Conservation (phyloP, 2,329 filamentous ascomycete genomes). For the Paramyrothecium roridum region DNA sequence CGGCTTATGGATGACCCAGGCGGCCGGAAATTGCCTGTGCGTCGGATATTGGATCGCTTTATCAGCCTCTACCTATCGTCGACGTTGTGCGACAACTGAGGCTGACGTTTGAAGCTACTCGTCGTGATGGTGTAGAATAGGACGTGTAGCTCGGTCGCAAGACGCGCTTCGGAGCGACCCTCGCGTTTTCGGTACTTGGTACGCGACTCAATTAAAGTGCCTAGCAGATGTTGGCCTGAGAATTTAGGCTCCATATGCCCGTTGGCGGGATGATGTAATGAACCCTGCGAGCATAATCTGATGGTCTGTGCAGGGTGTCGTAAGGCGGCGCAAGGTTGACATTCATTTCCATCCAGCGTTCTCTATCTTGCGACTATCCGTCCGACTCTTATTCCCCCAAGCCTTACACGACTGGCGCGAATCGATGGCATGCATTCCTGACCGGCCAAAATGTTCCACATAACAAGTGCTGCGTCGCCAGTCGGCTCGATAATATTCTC, state of each 20-base stretch:
- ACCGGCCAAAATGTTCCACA: slow-evolving; percentile 46
- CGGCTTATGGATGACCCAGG: too few relatives aligned
- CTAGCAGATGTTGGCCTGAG: slow-evolving; percentile 7
- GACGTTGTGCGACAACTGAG: too few relatives aligned
- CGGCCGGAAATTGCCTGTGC: too few relatives aligned
- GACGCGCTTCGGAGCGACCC: slow-evolving; percentile 6
- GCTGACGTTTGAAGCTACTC: too few relatives aligned
- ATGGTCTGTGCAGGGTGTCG: not conserved
- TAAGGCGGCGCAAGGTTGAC: not conserved
- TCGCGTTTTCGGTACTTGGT: slow-evolving; percentile 9
- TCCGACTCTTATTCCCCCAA: slow-evolving; percentile 6
- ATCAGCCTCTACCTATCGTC: too few relatives aligned
- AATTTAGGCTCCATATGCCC: slow-evolving; percentile 9
- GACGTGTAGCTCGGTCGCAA: not conserved
- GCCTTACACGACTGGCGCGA: slow-evolving; percentile 9
- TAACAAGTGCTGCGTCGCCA: slow-evolving; percentile 53
- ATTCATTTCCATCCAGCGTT: not conserved
- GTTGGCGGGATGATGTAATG: not conserved
- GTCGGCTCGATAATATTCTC: slow-evolving; percentile 80
- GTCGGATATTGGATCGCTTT: too few relatives aligned
- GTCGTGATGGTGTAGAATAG: too few relatives aligned
- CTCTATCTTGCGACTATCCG: not conserved
- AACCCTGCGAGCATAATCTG: not conserved
- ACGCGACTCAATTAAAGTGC: slow-evolving; percentile 19
- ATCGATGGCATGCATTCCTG: slow-evolving; percentile 22